Percentiles rank a stretch among this genome's conserved stretches.
Conservation (phyloP, 306 rosid species). For the Citrullus amarus region DNA sequence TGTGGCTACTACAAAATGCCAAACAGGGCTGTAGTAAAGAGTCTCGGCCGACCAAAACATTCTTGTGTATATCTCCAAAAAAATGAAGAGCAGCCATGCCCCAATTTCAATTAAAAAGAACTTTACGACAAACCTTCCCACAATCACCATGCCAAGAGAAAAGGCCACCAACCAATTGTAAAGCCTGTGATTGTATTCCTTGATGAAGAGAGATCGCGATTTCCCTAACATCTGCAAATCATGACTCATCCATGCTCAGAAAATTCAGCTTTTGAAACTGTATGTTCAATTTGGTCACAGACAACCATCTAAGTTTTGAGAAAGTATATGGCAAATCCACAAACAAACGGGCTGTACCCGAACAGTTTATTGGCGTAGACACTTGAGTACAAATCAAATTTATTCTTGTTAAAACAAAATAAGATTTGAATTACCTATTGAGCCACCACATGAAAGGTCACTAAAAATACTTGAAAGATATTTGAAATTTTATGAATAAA, state of each 20-base stretch:
- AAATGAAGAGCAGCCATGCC: slow-evolving; percentile 86
- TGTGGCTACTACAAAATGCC: slow-evolving; percentile 73
- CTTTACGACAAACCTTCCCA: slow-evolving; percentile 77
- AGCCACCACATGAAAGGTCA: background rate
- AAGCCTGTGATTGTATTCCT: slow-evolving; percentile 83
- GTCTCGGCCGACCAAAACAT: slow-evolving; percentile 95
- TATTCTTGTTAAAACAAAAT: background rate
- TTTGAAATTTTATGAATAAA: background rate
- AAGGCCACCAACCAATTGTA: slow-evolving; percentile 97
- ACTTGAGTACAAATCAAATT: background rate
- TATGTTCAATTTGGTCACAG: background rate
- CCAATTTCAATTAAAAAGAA: slow-evolving; percentile 74
- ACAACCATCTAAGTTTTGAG: background rate
- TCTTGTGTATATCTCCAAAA: slow-evolving; percentile 89
- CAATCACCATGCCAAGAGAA: slow-evolving; percentile 79
- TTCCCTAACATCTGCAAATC: slow-evolving; percentile 70
- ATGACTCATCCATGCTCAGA: slow-evolving; percentile 8
- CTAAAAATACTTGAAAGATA: background rate
- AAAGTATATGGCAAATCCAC: background rate
- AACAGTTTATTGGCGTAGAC: background rate
- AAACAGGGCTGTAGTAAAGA: slow-evolving; percentile 78
- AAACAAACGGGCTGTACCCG: background rate
- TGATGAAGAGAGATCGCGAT: slow-evolving; percentile 65
- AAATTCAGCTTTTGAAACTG: slow-evolving; percentile 12
- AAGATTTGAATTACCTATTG: background rate